Percentiles rank a stretch among this genome's conserved stretches.
These are phyloP conservation scores for Tolypocladium sp. DNA, from an alignment of 2,329 filamentous ascomycete genomes.

Conservation along the genomic window DNA sequence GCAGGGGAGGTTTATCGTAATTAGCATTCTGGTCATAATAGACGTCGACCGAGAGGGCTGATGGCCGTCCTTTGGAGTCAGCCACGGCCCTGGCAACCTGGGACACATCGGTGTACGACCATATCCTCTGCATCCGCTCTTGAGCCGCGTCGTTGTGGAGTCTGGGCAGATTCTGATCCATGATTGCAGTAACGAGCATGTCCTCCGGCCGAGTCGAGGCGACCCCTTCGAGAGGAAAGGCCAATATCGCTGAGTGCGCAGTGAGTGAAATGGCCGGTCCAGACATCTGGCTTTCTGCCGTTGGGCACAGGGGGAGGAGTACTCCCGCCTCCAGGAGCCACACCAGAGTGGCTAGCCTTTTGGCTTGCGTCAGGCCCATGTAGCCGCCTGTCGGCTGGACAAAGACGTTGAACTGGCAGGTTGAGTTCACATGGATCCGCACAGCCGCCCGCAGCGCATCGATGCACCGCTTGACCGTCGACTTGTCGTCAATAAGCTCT, in stretches of 20 bases:
- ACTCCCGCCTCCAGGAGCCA: constrained; percentile 7
- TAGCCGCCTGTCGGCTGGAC: not conserved
- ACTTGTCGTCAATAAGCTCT: not conserved
- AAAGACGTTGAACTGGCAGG: constrained; percentile 10
- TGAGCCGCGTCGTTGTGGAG: constrained; percentile 1
- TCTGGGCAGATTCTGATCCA: constrained; percentile 2
- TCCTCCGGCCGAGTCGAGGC: not conserved
- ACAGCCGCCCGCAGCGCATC: constrained; percentile 6
- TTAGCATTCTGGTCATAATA: not conserved
- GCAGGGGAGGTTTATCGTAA: not conserved
- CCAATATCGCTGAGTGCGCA: not conserved
- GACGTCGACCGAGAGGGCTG: constrained; percentile 2
- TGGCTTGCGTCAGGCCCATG: constrained; percentile 1
- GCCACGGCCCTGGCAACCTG: not conserved
- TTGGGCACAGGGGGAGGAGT: constrained; percentile 1
- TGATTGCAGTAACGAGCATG: not conserved
- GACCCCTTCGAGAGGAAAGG: not conserved
- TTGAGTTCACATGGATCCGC: constrained; percentile 14
- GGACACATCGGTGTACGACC: not conserved
- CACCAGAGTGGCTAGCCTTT: constrained; percentile 7
- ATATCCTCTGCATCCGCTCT: constrained; percentile 2
- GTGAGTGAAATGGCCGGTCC: not conserved
- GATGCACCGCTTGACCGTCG: constrained; percentile 1
- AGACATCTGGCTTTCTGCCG: not conserved
- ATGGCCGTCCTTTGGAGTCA: not conserved